phyloP scores from a whole-genome alignment of 257 asterid species.

The Datura wrightii region DNA sequence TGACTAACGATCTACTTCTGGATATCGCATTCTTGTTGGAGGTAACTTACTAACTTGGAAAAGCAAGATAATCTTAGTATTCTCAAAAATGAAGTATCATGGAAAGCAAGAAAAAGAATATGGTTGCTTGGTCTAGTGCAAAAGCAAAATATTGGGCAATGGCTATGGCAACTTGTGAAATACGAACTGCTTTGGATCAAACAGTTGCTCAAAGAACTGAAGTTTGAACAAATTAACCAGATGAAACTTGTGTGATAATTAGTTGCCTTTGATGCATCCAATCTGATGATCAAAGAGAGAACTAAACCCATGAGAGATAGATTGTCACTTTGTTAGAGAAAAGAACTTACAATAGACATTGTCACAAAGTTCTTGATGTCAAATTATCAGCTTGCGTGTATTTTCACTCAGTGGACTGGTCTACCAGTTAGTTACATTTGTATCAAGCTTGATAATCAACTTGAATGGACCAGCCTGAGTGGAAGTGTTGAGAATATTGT shows the following conservation, averaged over 20 bases:
- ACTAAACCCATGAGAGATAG: not conserved
- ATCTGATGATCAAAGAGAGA: not conserved
- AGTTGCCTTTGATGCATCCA: not conserved
- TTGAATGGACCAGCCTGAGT: not conserved
- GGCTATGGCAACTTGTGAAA: not conserved
- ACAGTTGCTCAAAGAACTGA: not conserved
- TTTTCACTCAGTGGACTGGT: not conserved
- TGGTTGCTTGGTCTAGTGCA: too few species aligned
- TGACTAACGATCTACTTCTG: not conserved
- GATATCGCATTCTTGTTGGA: not conserved
- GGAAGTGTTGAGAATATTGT: not conserved
- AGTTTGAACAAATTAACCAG: not conserved
- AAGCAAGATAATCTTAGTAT: not conserved
- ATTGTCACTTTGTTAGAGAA: not conserved
- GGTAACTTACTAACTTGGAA: not conserved
- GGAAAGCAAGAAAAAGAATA: too few species aligned
- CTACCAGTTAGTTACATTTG: not conserved
- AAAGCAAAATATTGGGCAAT: not conserved
- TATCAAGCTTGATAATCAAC: constrained; percentile 8
- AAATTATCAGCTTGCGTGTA: not conserved
- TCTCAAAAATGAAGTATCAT: too few species aligned
- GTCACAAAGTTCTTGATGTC: not conserved
- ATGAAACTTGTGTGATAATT: not conserved
- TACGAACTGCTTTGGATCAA: not conserved
- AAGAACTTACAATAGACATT: not conserved